Conservation (phyloP, 2,329 filamentous ascomycete genomes). For the Colletotrichum tamarilloi region DNA sequence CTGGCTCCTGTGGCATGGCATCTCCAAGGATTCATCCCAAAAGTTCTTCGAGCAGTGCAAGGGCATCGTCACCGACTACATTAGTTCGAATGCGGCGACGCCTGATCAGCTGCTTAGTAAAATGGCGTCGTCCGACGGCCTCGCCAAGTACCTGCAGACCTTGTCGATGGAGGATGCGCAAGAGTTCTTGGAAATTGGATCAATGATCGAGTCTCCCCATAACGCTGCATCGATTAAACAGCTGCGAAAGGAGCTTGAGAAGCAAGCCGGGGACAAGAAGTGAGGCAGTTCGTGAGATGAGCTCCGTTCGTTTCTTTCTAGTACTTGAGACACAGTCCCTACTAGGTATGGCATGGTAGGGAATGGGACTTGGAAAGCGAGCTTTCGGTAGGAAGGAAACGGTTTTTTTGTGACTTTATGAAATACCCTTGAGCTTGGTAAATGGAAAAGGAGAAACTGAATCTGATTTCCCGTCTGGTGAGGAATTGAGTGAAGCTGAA, state of each 20-base stretch:
- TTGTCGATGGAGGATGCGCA: slow-evolving; percentile 1
- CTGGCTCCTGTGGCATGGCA: slow-evolving; percentile 5
- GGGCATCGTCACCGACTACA: neutral
- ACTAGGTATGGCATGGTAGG: neutral
- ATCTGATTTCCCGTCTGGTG: neutral
- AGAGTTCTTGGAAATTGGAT: neutral
- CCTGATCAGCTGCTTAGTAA: neutral
- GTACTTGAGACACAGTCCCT: neutral
- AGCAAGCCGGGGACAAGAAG: neutral
- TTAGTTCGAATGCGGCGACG: neutral
- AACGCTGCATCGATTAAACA: neutral
- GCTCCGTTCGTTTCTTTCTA: neutral
- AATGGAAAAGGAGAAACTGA: neutral
- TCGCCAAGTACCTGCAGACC: neutral
- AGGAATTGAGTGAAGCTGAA: neutral
- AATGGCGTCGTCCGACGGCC: neutral
- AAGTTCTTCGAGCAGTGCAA: slow-evolving; percentile 10
- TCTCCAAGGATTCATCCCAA: neutral
- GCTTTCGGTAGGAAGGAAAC: no score
- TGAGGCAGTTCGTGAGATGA: neutral
- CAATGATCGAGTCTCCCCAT: neutral
- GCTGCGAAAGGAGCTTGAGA: neutral
- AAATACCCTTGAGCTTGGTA: neutral
- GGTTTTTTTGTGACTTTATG: no score
- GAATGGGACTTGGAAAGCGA: neutral